These are phyloP conservation scores for Chimonanthus salicifolius DNA, from an alignment of 164 flowering plant species.

Conservation along the genomic window DNA sequence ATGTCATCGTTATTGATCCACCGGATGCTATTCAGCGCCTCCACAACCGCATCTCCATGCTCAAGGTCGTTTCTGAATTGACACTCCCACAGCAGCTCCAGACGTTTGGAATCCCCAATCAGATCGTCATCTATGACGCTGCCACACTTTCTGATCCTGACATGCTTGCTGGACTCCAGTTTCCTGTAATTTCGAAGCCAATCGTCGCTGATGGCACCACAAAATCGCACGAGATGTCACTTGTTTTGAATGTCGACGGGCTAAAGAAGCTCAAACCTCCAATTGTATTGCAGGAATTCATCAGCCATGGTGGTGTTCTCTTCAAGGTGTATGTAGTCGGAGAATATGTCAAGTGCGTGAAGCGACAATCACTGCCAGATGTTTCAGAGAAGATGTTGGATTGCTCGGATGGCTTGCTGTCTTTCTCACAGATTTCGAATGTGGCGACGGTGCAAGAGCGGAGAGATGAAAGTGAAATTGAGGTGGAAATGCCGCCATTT, in stretches of 20 bases:
- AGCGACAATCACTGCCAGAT: constrained; percentile 72
- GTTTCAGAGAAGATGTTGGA: constrained; percentile 53
- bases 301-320: constrained; percentile 83
- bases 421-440: constrained; percentile 79
- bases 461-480: constrained; percentile 33
- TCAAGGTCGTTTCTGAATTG: constrained; percentile 66
- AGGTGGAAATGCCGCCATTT: constrained; percentile 56
- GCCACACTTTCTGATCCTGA: constrained; percentile 27
- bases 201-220: constrained; percentile 81
- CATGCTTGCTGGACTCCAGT: constrained; percentile 23
- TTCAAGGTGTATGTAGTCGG: constrained; percentile 87
- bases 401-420: constrained; percentile 37
- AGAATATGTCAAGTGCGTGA: constrained; percentile 61
- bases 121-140: constrained; percentile 47
- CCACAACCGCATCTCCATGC: constrained; percentile 73
- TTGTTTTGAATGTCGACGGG: constrained; percentile 53
- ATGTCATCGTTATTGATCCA: constrained; percentile 26
- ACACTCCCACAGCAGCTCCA: constrained; percentile 16
- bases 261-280: constrained; percentile 53
- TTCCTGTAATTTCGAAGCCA: constrained; percentile 84
- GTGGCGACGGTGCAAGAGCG: constrained; percentile 28
- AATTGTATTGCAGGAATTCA: constrained; percentile 73
- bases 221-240: constrained; percentile 73
- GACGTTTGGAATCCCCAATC: constrained; percentile 75
- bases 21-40: constrained; percentile 32